Base-by-base conservation (phyloP, 2,329 filamentous ascomycete species). In the Botryotinia globosa region DNA sequence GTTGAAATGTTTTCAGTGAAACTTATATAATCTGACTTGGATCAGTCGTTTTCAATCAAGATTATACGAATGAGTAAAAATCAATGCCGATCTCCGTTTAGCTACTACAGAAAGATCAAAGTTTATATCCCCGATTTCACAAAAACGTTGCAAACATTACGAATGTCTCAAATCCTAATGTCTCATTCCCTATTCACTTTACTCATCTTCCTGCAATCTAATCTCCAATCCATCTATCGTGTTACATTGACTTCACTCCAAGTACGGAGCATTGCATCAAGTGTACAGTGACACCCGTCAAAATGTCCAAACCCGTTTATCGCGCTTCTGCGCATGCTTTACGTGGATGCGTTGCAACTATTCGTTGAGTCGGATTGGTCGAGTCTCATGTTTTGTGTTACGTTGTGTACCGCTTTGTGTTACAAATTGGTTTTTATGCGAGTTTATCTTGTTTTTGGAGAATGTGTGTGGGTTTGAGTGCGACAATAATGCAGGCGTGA, bases 231-330 rank as follows among this genome's bases (percentile, higher is more conserved):
- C 16, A 42, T 62, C 34, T 42, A 9, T 4, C n/a, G 3, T 29
- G 58, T 62, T 39, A 42, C 59, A 62, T 39, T n/a, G 7, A 61
- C 7, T 20, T 61, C 37, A 29, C 37, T n/a, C 22, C 22, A n/a
- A 18, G 5, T 6, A 37, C 3, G 59, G 25, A 29, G 25, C 25
- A 61, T 61, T 61, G 29, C 58, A 61, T 37, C 16, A 16, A 34
- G 22, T 62, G 14, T 39, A 62, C 37, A 64, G 62, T 65, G 42
- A 65, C 62, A 65, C 42, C 62, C 62, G 62, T 65, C 45, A 66
- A 54, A 51, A 66, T 18, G 9, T 44, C 32, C 39, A 18, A 42
- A 62, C 12, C 63, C 63, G 32, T 66, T 51, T 9, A 8, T 34
- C 45, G n/a, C 64, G 64, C 62, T 48, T 32, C 9, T 22, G 42